Evolutionary conservation across 306 rosid genomes (phyloP).

Genomic region (Quercus parvula): DNA sequence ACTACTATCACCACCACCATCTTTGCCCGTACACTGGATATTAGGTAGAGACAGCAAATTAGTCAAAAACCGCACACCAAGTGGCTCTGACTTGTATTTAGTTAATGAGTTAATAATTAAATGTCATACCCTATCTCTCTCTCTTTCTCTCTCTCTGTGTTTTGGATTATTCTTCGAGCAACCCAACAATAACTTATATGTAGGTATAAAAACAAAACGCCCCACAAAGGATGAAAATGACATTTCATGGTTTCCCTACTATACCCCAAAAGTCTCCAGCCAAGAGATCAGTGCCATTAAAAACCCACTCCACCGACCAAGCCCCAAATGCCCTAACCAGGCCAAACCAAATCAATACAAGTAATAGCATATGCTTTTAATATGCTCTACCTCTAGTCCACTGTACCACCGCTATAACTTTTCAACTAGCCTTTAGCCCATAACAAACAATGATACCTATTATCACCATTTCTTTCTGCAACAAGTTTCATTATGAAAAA

Average conservation of each 20-base stretch:
- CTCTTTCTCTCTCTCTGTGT: not conserved
- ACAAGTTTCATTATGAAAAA: too few species aligned
- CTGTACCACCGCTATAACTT: too few species aligned
- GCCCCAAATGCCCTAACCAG: not conserved
- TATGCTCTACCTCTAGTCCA: too few species aligned
- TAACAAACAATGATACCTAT: too few species aligned
- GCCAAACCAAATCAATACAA: too few species aligned
- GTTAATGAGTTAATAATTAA: not conserved
- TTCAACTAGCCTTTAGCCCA: too few species aligned
- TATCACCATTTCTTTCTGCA: too few species aligned
- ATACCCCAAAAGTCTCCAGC: not conserved
- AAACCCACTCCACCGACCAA: not conserved
- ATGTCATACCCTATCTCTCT: too few species aligned
- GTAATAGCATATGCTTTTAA: too few species aligned
- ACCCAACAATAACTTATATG: not conserved
- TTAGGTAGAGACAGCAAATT: not conserved
- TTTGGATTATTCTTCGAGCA: not conserved
- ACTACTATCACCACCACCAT: not conserved
- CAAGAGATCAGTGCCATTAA: not conserved
- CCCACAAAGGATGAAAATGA: constrained; percentile 16
- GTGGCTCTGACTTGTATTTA: not conserved
- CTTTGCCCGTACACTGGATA: too few species aligned
- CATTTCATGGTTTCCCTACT: not conserved
- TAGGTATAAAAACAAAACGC: not conserved
- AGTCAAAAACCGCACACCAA: not conserved